Evolutionary conservation across 441 rosid genomes (phyloP).

Genomic region (Flueggea neowawraea): DNA sequence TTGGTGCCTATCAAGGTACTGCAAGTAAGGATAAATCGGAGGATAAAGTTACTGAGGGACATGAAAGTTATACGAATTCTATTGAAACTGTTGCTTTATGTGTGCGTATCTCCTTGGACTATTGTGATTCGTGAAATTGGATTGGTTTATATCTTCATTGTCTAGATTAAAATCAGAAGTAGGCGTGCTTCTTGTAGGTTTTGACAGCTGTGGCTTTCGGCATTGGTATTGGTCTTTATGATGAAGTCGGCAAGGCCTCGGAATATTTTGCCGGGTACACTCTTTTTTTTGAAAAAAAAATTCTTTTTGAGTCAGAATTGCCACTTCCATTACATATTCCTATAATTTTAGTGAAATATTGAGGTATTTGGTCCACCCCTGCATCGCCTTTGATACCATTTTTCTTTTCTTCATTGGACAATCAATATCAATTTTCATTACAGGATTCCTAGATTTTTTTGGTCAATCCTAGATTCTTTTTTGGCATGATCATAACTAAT

Average conservation of each 20-base stretch:
- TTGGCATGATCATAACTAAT: too few species aligned
- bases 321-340: too few species aligned
- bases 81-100: slow-evolving; percentile 76
- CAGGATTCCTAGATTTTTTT: too few species aligned
- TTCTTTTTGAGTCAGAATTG: too few species aligned
- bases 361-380: too few species aligned
- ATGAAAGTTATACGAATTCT: slow-evolving; percentile 44
- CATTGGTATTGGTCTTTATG: slow-evolving; percentile 69
- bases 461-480: too few species aligned
- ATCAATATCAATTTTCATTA: too few species aligned
- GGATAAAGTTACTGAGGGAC: slow-evolving; percentile 25
- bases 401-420: too few species aligned
- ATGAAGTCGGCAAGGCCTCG: slow-evolving; percentile 78
- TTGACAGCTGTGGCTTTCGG: slow-evolving; percentile 80
- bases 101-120: slow-evolving; percentile 37
- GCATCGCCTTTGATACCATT: too few species aligned
- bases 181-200: slow-evolving; percentile 44
- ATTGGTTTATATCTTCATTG: slow-evolving; percentile 3
- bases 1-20: slow-evolving; percentile 13
- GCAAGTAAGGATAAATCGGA: slow-evolving; percentile 24
- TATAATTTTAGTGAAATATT: too few species aligned
- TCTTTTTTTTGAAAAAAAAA: background rate
- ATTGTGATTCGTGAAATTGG: background rate
- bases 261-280: slow-evolving; percentile 92
- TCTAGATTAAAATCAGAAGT: slow-evolving; percentile 10